Percentiles rank a stretch among this genome's conserved stretches.
phyloP scores from a whole-genome alignment of 768 basidiomycete genomes.

The Boletus edulis region DNA sequence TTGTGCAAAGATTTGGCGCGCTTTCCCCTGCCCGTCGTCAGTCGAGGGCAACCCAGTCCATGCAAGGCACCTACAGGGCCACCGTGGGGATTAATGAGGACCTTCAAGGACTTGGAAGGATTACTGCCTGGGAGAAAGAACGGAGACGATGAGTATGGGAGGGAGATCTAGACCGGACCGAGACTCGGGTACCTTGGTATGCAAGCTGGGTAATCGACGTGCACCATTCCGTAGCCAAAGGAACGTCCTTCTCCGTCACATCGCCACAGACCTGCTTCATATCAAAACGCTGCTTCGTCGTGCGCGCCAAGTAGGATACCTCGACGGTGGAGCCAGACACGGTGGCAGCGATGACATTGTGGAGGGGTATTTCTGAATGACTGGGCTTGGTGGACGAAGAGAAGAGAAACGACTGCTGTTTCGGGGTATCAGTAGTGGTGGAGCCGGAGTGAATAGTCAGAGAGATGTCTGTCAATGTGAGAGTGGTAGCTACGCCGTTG shows the following conservation, averaged over 20 bases:
- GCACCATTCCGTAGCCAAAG: constrained; percentile 49
- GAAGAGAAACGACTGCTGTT: constrained; percentile 11
- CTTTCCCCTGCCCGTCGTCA: constrained; percentile 53
- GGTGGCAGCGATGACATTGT: constrained; percentile 56
- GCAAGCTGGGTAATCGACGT: constrained; percentile 51
- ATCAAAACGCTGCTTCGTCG: constrained; percentile 40
- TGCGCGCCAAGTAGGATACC: constrained; percentile 51
- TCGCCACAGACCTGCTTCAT: constrained; percentile 41
- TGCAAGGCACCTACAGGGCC: constrained; percentile 55
- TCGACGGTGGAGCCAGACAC: constrained; percentile 38
- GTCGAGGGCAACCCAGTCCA: not conserved
- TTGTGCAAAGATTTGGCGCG: constrained; percentile 47
- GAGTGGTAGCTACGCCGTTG: constrained; percentile 13
- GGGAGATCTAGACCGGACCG: not conserved
- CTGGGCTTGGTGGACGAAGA: not conserved
- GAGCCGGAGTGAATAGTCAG: constrained; percentile 28
- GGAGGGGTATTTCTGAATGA: constrained; percentile 35
- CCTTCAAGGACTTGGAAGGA: constrained; percentile 54
- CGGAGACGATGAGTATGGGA: constrained; percentile 1
- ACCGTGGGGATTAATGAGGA: constrained; percentile 78
- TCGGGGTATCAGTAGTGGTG: not conserved
- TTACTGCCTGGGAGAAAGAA: constrained; percentile 41
- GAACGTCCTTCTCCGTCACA: constrained; percentile 34
- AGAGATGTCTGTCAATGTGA: constrained; percentile 27
- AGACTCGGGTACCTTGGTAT: constrained; percentile 50